Percentiles rank a stretch among this genome's conserved stretches.
Conservation (phyloP, 768 basidiomycete genomes). For the Ephemerocybe angulata region DNA sequence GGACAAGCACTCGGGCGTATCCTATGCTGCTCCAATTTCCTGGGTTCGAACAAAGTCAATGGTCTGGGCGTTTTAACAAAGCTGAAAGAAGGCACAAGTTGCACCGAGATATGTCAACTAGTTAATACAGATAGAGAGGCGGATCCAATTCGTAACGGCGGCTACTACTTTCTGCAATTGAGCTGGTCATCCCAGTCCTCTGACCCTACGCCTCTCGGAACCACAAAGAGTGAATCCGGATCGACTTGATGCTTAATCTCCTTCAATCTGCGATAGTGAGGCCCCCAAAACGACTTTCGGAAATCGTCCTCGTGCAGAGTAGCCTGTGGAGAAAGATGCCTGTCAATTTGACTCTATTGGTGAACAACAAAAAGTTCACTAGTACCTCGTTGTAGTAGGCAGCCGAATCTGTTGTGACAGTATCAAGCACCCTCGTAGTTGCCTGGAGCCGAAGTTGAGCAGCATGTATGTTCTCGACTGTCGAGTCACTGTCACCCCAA, state of each 20-base stretch:
- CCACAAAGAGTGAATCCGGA: conserved; percentile 40
- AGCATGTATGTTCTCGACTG: conserved; percentile 15
- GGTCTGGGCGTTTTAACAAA: too few relatives aligned
- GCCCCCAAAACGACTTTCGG: conserved; percentile 41
- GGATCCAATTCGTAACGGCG: too few relatives aligned
- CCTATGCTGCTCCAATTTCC: too few relatives aligned
- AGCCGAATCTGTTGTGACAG: conserved; percentile 30
- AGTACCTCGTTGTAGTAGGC: conserved; percentile 48
- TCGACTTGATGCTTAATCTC: conserved; percentile 44
- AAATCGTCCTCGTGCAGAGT: conserved; percentile 38
- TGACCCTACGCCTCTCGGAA: conserved; percentile 43
- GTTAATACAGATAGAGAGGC: too few relatives aligned
- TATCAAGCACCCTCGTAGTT: conserved; percentile 18
- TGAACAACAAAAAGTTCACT: neutral
- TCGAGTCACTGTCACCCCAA: conserved; percentile 23
- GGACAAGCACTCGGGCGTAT: too few relatives aligned
- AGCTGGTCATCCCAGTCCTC: conserved; percentile 43
- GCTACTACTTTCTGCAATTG: conserved; percentile 18
- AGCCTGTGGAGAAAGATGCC: conserved; percentile 27
- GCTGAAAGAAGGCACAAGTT: too few relatives aligned
- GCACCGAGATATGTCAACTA: too few relatives aligned
- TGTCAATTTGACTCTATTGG: neutral
- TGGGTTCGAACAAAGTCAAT: too few relatives aligned
- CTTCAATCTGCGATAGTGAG: conserved; percentile 36
- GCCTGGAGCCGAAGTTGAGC: conserved; percentile 12